Evolutionary conservation across 768 basidiomycete species (phyloP).

Genomic region (Leccinum incarnatum): DNA sequence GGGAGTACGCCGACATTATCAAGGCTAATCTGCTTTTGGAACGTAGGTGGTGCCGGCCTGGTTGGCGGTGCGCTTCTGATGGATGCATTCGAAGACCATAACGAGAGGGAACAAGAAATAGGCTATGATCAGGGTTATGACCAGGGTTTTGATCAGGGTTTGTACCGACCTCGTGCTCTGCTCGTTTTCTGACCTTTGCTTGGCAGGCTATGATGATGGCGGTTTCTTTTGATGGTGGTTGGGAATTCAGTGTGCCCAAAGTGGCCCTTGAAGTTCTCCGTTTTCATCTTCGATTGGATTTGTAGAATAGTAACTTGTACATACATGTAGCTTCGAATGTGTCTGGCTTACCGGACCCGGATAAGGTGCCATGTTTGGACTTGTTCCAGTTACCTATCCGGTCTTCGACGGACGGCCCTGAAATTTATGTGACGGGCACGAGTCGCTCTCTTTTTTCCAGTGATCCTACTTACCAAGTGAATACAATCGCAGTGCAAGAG

Average conservation of each 20-base stretch:
- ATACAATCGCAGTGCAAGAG: neutral
- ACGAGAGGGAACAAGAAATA: conserved; percentile 31
- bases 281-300: conserved; percentile 11
- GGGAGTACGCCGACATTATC: neutral
- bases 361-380: neutral
- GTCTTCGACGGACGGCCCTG: neutral
- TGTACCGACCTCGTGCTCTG: conserved; percentile 3
- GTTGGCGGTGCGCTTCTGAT: conserved; percentile 59
- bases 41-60: conserved; percentile 58
- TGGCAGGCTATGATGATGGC: conserved; percentile 28
- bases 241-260: conserved; percentile 2
- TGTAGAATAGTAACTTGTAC: conserved; percentile 12
- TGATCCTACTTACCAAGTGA: neutral
- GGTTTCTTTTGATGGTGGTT: conserved; percentile 5
- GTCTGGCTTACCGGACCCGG: neutral
- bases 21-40: conserved; percentile 4
- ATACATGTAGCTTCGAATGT: neutral
- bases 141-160: conserved; percentile 32
- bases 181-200: conserved; percentile 9
- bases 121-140: conserved; percentile 37
- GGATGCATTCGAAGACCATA: conserved; percentile 46
- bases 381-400: neutral
- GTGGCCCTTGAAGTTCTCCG: neutral
- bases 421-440: neutral
- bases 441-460: neutral